Evolutionary conservation across 768 basidiomycete genomes (phyloP).

Genomic region (Strobilomyces dryophilus): DNA sequence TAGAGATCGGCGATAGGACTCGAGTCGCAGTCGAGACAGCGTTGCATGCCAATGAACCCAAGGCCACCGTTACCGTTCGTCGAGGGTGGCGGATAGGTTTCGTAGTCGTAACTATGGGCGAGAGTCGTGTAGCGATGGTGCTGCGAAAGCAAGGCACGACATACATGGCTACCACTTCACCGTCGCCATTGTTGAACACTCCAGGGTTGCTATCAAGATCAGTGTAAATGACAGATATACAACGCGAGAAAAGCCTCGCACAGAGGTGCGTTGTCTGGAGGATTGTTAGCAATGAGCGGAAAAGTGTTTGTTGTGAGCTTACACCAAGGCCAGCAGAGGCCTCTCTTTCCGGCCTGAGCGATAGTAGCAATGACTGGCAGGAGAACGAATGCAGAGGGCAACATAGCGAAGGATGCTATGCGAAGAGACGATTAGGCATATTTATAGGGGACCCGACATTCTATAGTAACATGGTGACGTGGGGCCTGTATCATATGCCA

Average conservation of each 20-base stretch:
- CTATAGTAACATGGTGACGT: background rate
- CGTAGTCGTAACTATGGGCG: conserved; percentile 33
- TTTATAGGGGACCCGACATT: conserved; percentile 8
- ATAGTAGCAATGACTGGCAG: conserved; percentile 14
- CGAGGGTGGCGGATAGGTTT: conserved; percentile 33
- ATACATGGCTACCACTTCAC: conserved; percentile 34
- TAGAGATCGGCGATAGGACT: conserved; percentile 32
- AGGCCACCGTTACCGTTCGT: conserved; percentile 35
- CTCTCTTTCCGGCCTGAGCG: conserved; percentile 35
- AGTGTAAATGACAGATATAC: background rate
- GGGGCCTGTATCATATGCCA: background rate
- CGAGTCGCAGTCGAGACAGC: conserved; percentile 34
- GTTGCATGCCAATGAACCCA: conserved; percentile 38
- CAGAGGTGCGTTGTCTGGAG: conserved; percentile 29
- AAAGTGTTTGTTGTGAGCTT: background rate
- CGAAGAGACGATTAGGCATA: background rate
- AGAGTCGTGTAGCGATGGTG: background rate
- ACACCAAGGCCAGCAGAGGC: conserved; percentile 37
- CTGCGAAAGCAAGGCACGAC: background rate
- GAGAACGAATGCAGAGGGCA: conserved; percentile 12
- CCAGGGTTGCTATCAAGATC: conserved; percentile 23
- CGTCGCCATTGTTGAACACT: conserved; percentile 30
- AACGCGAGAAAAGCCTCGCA: conserved; percentile 8
- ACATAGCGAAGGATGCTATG: conserved; percentile 10
- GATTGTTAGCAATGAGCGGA: background rate